Evolutionary conservation across 768 basidiomycete genomes (phyloP), one percentile per base, ranked within the genome.

Genomic region (Pisolithus sp.): DNA sequence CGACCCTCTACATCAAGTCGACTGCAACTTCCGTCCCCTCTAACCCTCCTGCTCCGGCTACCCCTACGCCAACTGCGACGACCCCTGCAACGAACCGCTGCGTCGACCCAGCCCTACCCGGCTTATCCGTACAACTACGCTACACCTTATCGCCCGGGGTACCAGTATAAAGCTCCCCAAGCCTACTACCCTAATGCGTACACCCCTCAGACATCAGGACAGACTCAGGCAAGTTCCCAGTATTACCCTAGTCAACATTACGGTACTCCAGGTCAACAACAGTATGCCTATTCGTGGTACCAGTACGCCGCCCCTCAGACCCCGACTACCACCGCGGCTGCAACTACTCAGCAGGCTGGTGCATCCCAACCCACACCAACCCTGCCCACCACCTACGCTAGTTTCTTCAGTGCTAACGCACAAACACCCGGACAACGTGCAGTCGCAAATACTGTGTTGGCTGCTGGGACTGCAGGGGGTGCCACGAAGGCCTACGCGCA

Each of bases 1-100:
- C 79, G 4, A 92, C 89, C 2, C 69, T 89, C 42, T 83, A 82
- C 67, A 76, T 89, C 53, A 77, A 76, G 55, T 66, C 78, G 2
- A 71, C 75, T 4, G 62, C 71, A 15, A 62, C 71, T 6, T 57
- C 65, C 37, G 65, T 69, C 34, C 66, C 70, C 2, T 47, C 69
- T 20, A 54, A 66, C 39, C 54, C 73, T 44, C 50, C 69, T 47
- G 64, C 72, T 15, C 59, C 71, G 40, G 59, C 68, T 21, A 57
- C 72, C 4, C 63, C 77, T 21, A 61, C 70, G 7, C 56, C 70
- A 7, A 53, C 63, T 20, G 20, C 46, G 31, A 50, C 61, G n/a
- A 52, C 61, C 7, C 55, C 62, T 18, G 50, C 62, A 44, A 21
- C 60, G 34, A n/a, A 49, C 71, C 60, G 50, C 59, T 24, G 55